Conservation (phyloP, 73 alveolate species). For the Tetrahymena elliotti region DNA sequence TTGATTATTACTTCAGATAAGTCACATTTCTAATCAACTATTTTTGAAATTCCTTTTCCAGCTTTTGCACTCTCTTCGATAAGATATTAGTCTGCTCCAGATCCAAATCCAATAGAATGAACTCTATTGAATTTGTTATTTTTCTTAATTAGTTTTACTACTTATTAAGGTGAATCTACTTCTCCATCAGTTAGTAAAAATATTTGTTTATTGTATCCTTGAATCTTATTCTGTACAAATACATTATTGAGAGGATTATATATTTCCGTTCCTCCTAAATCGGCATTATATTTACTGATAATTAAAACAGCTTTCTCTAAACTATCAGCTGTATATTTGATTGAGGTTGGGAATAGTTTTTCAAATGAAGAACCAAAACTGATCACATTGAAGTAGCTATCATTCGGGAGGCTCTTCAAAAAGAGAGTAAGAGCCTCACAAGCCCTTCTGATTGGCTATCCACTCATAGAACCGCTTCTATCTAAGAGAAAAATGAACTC, state of each 20-base stretch:
- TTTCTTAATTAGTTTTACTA: constrained; percentile 41
- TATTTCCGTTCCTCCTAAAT: constrained; percentile 76
- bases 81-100: neutral
- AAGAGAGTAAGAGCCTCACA: constrained; percentile 55
- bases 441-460: constrained; percentile 44
- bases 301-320: constrained; percentile 40
- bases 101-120: constrained; percentile 58
- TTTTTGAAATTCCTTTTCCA: neutral
- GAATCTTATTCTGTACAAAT: constrained; percentile 39
- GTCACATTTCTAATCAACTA: neutral
- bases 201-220: constrained; percentile 35
- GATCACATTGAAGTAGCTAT: constrained; percentile 53
- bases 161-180: constrained; percentile 28
- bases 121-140: constrained; percentile 40
- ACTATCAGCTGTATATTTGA: constrained; percentile 49
- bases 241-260: constrained; percentile 56
- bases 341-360: neutral
- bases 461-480: constrained; percentile 68
- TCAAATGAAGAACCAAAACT: constrained; percentile 48
- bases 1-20: neutral
- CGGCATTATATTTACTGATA: constrained; percentile 47
- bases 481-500: constrained; percentile 57
- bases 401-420: constrained; percentile 57
- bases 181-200: constrained; percentile 76
- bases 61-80: neutral